These are phyloP conservation scores for Dioszegia hungarica DNA, from an alignment of 768 basidiomycete species.

Conservation along the genomic window DNA sequence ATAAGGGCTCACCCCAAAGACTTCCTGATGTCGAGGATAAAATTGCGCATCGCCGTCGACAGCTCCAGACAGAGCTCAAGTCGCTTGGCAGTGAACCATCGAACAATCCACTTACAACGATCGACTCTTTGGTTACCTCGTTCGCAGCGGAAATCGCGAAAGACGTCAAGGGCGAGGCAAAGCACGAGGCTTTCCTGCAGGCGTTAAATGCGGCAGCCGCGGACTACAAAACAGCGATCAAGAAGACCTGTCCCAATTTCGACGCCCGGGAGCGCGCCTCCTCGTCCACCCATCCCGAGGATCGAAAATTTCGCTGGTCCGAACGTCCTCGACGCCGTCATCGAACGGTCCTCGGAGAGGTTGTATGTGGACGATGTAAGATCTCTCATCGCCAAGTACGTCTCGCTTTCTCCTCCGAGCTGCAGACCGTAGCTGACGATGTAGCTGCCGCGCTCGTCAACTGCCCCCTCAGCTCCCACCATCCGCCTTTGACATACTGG, in stretches of 20 bases:
- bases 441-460: conserved; percentile 5
- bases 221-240: too few relatives aligned
- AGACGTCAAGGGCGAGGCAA: neutral
- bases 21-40: neutral
- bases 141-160: conserved; percentile 4
- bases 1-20: neutral
- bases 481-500: neutral
- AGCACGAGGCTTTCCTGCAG: conserved; percentile 6
- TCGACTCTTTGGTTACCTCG: conserved; percentile 2
- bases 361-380: conserved; percentile 3
- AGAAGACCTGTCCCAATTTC: too few relatives aligned
- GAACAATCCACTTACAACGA: conserved; percentile 14
- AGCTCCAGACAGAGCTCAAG: conserved; percentile 3
- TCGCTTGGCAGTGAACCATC: conserved; percentile 53
- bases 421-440: too few relatives aligned
- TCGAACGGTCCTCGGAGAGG: neutral
- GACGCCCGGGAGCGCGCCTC: too few relatives aligned
- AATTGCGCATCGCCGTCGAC: neutral
- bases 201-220: neutral
- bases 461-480: conserved; percentile 5
- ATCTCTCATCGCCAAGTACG: neutral
- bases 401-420: neutral
- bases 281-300: too few relatives aligned
- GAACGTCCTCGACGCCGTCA: neutral
- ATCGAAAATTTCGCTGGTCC: neutral